A percentile compares a stretch with the other conserved stretches of the same genome.
phyloP scores from a whole-genome alignment of 106 monocot genomes.

The Triglochin maritima region DNA sequence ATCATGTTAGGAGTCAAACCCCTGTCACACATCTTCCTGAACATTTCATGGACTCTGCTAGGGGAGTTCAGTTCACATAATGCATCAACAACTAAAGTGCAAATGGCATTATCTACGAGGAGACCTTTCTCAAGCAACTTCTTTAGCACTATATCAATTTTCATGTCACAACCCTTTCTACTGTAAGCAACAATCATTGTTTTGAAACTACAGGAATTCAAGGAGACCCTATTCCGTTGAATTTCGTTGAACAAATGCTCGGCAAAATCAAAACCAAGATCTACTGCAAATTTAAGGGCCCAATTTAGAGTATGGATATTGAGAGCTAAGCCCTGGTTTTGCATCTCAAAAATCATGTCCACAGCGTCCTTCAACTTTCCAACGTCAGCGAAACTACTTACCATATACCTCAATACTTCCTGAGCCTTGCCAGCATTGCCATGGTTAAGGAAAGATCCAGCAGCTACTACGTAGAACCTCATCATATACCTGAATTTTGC shows the following conservation, averaged over 20 bases:
- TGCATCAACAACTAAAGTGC: constrained; percentile 50
- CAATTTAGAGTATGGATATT: constrained; percentile 55
- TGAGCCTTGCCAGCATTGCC: constrained; percentile 68
- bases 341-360: constrained; percentile 90
- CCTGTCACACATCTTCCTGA: constrained; percentile 48
- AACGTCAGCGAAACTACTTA: constrained; percentile 43
- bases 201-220: constrained; percentile 43
- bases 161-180: constrained; percentile 21
- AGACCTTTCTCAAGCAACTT: constrained; percentile 42
- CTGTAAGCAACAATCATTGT: constrained; percentile 50
- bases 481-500: constrained; percentile 34
- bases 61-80: constrained; percentile 49
- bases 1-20: constrained; percentile 71
- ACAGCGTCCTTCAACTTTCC: constrained; percentile 64
- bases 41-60: constrained; percentile 30
- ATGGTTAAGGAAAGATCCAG: constrained; percentile 34
- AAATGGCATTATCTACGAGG: constrained; percentile 56
- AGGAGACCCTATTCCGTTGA: constrained; percentile 26
- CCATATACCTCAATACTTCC: constrained; percentile 73
- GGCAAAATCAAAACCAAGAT: constrained; percentile 30
- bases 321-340: constrained; percentile 63
- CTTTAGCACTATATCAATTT: constrained; percentile 45
- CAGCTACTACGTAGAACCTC: constrained; percentile 54
- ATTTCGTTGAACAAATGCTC: constrained; percentile 67
- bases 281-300: constrained; percentile 42